A percentile compares a stretch with the other conserved stretches of the same genome.
Evolutionary conservation across 768 basidiomycete genomes (phyloP).

Genomic region (Galerina sulciceps): DNA sequence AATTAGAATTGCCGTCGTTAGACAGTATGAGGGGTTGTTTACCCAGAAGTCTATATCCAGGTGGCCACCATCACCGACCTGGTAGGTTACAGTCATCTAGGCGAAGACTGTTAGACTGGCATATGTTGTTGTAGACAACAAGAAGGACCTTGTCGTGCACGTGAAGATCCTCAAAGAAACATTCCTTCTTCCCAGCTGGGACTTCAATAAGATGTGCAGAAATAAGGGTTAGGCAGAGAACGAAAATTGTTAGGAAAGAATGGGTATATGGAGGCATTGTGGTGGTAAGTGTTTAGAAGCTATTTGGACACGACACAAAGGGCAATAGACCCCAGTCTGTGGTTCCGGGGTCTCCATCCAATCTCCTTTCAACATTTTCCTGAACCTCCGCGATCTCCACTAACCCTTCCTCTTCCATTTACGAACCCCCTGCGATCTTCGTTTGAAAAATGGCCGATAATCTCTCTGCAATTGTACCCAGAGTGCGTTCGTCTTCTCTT

Average conservation of each 20-base stretch:
- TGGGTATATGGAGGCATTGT: constrained; percentile 37
- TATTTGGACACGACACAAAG: constrained; percentile 16
- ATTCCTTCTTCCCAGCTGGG: constrained; percentile 82
- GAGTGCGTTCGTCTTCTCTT: constrained; percentile 53
- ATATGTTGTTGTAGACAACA: background rate
- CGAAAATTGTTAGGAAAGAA: constrained; percentile 44
- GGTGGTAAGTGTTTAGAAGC: constrained; percentile 7
- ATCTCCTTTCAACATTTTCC: constrained; percentile 21
- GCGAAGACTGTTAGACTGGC: constrained; percentile 1
- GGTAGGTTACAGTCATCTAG: constrained; percentile 99
- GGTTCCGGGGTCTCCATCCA: constrained; percentile 24
- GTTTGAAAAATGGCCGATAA: constrained; percentile 56
- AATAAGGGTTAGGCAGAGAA: constrained; percentile 44
- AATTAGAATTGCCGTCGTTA: constrained; percentile 11
- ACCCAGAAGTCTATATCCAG: constrained; percentile 99
- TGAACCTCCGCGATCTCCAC: constrained; percentile 25
- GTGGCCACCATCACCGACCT: constrained; percentile 97
- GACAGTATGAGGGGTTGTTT: constrained; percentile 15
- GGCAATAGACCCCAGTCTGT: constrained; percentile 14
- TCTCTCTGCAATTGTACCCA: constrained; percentile 70
- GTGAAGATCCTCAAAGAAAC: constrained; percentile 95
- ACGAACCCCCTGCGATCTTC: constrained; percentile 16
- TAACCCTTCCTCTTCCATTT: constrained; percentile 29
- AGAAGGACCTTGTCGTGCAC: constrained; percentile 81
- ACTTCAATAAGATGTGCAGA: constrained; percentile 77